These are phyloP conservation scores for Antitrichia curtipendula DNA, from an alignment of 225 moss, liverwort and hornwort genomes.

Conservation along the genomic window DNA sequence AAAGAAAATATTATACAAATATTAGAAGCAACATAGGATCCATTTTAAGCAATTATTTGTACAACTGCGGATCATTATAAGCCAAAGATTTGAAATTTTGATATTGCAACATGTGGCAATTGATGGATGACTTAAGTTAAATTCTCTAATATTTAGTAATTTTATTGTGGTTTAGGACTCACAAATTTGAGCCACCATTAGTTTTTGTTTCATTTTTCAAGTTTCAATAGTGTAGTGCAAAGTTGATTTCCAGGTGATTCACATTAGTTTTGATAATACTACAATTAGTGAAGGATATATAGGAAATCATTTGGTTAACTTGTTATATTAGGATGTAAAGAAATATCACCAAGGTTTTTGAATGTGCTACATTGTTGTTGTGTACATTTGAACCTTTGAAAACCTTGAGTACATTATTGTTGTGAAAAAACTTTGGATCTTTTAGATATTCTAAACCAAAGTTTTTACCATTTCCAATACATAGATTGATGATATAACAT, in stretches of 20 bases:
- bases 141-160: too few species aligned
- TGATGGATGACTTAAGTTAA: background rate
- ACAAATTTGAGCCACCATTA: background rate
- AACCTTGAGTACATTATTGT: too few species aligned
- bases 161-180: accelerated
- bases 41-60: background rate
- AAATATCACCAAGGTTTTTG: background rate
- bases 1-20: background rate
- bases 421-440: too few species aligned
- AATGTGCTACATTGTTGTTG: too few species aligned
- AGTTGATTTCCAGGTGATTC: background rate
- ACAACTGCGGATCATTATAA: background rate
- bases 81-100: background rate
- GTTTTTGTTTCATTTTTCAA: background rate
- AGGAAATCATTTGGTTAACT: background rate
- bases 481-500: background rate
- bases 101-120: background rate
- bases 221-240: background rate
- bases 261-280: background rate
- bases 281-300: background rate
- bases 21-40: background rate
- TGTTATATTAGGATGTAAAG: background rate
- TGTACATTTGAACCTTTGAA: too few species aligned
- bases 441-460: too few species aligned
- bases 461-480: too few species aligned